phyloP scores from a whole-genome alignment of 2,329 filamentous ascomycete species.

The Fusarium avenaceum region DNA sequence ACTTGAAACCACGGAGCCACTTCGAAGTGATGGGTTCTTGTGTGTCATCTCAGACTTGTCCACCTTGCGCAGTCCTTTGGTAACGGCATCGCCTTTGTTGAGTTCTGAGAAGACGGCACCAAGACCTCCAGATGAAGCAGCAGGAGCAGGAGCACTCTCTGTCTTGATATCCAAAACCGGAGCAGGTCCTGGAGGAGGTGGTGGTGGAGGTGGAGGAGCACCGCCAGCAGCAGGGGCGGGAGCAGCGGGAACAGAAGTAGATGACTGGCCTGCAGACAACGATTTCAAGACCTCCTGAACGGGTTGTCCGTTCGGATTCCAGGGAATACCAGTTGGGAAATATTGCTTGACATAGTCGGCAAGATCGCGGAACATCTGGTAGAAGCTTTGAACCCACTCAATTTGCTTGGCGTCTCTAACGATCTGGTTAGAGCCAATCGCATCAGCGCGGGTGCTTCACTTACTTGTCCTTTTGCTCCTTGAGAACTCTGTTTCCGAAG shows the following conservation, averaged over 20 bases:
- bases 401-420: conserved; percentile 81
- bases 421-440: conserved; percentile 10
- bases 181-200: conserved; percentile 74
- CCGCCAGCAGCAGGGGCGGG: conserved; percentile 68
- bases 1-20: conserved; percentile 76
- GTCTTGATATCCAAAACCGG: conserved; percentile 73
- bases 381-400: conserved; percentile 94
- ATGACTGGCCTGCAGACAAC: conserved; percentile 56
- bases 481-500: conserved; percentile 93
- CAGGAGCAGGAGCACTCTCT: conserved; percentile 46
- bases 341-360: conserved; percentile 87
- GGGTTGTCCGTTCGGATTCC: conserved; percentile 85
- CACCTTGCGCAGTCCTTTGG: conserved; percentile 89
- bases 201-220: conserved; percentile 65
- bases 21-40: conserved; percentile 91
- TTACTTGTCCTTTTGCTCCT: conserved; percentile 83
- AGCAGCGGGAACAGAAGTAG: conserved; percentile 61
- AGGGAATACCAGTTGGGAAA: conserved; percentile 82
- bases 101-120: conserved; percentile 91
- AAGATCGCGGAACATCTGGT: conserved; percentile 88
- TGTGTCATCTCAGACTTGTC: conserved; percentile 98
- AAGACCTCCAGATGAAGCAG: conserved; percentile 75
- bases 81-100: conserved; percentile 90
- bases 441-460: conserved; percentile 10
- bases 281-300: conserved; percentile 75